These are phyloP conservation scores for Lactuca saligna DNA, from an alignment of 129 eudicot species.

Conservation along the genomic window DNA sequence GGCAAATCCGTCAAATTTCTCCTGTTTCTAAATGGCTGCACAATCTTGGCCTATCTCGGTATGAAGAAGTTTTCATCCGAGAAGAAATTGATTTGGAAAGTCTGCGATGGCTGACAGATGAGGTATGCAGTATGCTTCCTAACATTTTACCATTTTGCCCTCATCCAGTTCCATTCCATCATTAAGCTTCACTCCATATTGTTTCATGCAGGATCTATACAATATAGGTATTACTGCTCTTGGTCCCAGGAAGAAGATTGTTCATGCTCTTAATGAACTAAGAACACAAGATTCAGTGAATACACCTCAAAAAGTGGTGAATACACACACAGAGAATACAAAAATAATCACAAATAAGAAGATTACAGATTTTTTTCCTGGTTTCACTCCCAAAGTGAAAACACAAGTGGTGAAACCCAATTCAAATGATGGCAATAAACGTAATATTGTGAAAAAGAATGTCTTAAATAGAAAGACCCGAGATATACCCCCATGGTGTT, in stretches of 20 bases:
- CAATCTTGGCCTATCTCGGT: constrained; percentile 66
- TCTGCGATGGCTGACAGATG: constrained; percentile 77
- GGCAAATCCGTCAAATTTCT: constrained; percentile 33
- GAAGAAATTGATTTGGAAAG: constrained; percentile 94
- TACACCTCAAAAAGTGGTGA: constrained; percentile 21
- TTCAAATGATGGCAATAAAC: constrained; percentile 37
- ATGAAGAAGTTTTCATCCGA: constrained; percentile 70
- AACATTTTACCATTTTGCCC: not conserved
- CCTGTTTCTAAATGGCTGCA: constrained; percentile 71
- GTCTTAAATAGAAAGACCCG: constrained; percentile 44
- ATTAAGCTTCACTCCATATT: not conserved
- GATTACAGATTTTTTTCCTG: constrained; percentile 80
- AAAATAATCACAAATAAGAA: constrained; percentile 49
- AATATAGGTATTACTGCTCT: constrained; percentile 86
- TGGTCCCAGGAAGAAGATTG: constrained; percentile 91
- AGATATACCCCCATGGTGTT: constrained; percentile 83
- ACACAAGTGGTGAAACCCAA: constrained; percentile 35
- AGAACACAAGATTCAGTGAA: constrained; percentile 33
- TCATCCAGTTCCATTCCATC: not conserved
- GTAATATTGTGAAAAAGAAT: constrained; percentile 25
- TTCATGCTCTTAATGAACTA: constrained; percentile 64
- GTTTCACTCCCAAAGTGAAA: constrained; percentile 44
- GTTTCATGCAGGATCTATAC: constrained; percentile 58
- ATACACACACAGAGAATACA: constrained; percentile 28
- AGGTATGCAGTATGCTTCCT: constrained; percentile 62